These are phyloP conservation scores for Didymellaceae sp. DNA, from an alignment of 2,329 filamentous ascomycete genomes.

Conservation along the genomic window DNA sequence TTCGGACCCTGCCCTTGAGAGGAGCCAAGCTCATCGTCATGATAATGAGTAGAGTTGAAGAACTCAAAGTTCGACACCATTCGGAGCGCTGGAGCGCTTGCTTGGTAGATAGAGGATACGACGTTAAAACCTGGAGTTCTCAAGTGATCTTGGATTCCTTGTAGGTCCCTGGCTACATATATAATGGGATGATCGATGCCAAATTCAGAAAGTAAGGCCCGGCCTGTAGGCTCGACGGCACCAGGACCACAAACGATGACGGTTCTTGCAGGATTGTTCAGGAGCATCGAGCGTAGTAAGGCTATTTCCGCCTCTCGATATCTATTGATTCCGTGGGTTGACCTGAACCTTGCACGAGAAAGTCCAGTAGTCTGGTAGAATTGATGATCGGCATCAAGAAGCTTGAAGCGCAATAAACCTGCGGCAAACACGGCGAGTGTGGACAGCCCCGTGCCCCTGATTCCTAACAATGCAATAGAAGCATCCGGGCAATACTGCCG, in stretches of 20 bases:
- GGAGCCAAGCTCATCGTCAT: background rate
- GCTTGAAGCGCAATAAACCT: background rate
- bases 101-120: background rate
- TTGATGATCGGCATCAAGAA: slow-evolving; percentile 4
- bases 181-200: background rate
- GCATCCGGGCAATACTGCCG: background rate
- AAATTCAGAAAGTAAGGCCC: background rate
- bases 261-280: background rate
- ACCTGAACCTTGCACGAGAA: background rate
- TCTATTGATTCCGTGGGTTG: background rate
- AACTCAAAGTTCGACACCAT: slow-evolving; percentile 3
- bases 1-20: background rate
- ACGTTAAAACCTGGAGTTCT: background rate
- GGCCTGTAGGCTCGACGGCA: slow-evolving; percentile 1
- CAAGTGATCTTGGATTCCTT: background rate
- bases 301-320: background rate
- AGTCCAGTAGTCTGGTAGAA: slow-evolving; percentile 1
- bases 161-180: background rate
- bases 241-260: slow-evolving; percentile 5
- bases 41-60: background rate
- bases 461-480: background rate
- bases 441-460: background rate
- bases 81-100: background rate
- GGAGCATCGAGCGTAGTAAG: slow-evolving; percentile 1
- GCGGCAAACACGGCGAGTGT: slow-evolving; percentile 5